A percentile compares a stretch with the other conserved stretches of the same genome.
Conservation (phyloP, 2,329 filamentous ascomycete genomes). For the Huntiella abstrusa region DNA sequence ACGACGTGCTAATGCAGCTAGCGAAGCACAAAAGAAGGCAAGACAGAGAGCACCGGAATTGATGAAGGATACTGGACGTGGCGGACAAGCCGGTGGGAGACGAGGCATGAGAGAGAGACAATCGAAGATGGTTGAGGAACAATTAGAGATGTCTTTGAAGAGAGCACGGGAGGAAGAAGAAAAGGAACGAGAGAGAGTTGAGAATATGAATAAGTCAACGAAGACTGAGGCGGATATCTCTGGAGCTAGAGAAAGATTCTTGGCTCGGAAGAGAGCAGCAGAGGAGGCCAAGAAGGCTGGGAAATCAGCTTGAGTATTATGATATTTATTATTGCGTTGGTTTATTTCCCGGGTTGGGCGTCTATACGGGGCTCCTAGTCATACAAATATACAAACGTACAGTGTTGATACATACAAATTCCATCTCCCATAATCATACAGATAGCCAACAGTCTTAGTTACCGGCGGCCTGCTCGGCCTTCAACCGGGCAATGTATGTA, state of each 20-base stretch:
- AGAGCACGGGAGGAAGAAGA: constrained; percentile 48
- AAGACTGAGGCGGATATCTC: constrained; percentile 63
- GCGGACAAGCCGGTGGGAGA: constrained; percentile 17
- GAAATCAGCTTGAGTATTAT: background rate
- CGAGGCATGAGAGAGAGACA: constrained; percentile 57
- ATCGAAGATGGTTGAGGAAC: constrained; percentile 59
- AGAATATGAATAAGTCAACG: constrained; percentile 51
- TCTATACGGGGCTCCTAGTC: background rate
- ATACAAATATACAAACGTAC: constrained; percentile 1
- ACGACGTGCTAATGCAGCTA: background rate
- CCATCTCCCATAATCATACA: background rate
- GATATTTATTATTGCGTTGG: background rate
- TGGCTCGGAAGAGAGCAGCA: constrained; percentile 56
- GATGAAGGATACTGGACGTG: constrained; percentile 9
- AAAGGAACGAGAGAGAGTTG: constrained; percentile 39
- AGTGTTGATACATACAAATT: background rate
- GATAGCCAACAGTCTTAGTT: background rate
- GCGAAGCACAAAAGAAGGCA: constrained; percentile 1
- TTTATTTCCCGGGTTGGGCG: too few relatives aligned
- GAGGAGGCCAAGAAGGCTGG: constrained; percentile 39
- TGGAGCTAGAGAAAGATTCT: constrained; percentile 61
- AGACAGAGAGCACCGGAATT: constrained; percentile 7
- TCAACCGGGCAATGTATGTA: constrained; percentile 45
- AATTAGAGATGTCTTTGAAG: constrained; percentile 56
- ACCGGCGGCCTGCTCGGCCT: constrained; percentile 31